Base-by-base conservation (phyloP, 2,329 filamentous ascomycete species). In the Colletotrichum viniferum region DNA sequence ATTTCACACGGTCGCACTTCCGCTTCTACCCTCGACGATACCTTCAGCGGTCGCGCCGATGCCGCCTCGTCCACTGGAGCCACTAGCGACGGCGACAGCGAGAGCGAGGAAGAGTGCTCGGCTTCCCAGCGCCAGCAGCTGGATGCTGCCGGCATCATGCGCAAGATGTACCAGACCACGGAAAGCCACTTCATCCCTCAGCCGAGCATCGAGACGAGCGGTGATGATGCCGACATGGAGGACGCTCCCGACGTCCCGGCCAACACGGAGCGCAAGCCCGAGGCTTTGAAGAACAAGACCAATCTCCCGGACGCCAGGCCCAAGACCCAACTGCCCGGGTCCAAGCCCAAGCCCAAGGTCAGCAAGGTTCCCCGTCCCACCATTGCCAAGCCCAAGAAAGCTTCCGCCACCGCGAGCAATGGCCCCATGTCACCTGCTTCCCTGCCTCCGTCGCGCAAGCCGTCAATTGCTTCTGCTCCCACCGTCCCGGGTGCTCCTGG, bases 1-100 rank as follows among this genome's bases (percentile, higher is more conserved):
- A 94, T 97, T 81, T 98, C 96, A 3, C 95, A 98, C 81, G 96
- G 96, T 70, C 94, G 96, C 79, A 98, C 95, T 4, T 98, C 96
- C 10, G 95, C 96, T 8, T 98, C 96, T 1, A 98, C 96, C 7
- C 88, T 97, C 72, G 96, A 98, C 81, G 96, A 98, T 84, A 96
- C 95, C 2, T 94, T 98, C 78, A 98, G 96, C 83, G 96, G 96
- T 63, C 93, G 92, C 80, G 96, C 96, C 55, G 96, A 98, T 82
- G 92, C 91, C 63, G 92, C 94, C 64, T 97, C 95, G 4, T 97
- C 95, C 4, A 95, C 94, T 60, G 95, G 95, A 69, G 95, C 95
- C 71, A 97, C 94, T 63, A 96, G 94, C 79, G 94, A 97, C 73
- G 91, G 90, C 71, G 94, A 95, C 48, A 92, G 91, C 74, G 92